Conservation (phyloP, 345 rosid species). For the Iberis pinnata region DNA sequence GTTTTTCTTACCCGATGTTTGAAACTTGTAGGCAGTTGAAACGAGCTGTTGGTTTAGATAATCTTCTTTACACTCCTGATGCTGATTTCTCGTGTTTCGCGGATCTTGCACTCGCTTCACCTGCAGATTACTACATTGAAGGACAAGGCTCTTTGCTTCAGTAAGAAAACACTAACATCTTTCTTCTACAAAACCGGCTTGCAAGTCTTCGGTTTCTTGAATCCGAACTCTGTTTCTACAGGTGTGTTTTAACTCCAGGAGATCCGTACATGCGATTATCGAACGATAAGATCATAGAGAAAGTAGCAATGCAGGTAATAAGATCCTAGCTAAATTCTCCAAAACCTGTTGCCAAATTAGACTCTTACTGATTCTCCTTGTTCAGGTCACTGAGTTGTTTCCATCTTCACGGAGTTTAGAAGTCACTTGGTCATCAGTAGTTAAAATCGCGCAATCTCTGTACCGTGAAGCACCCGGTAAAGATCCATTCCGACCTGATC, state of each 20-base stretch:
- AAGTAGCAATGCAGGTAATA: constrained; percentile 77
- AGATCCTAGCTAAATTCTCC: neutral
- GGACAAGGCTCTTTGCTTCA: constrained; percentile 97
- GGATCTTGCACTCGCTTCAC: constrained; percentile 84
- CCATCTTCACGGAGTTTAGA: constrained; percentile 87
- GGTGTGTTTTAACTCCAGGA: constrained; percentile 92
- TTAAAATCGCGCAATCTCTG: constrained; percentile 84
- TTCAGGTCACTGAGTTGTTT: constrained; percentile 68
- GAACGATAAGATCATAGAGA: constrained; percentile 73
- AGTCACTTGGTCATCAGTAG: constrained; percentile 90
- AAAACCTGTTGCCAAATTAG: too few species aligned
- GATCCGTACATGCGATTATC: constrained; percentile 90
- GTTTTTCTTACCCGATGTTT: neutral
- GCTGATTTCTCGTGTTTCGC: constrained; percentile 99
- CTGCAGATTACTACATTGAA: constrained; percentile 86
- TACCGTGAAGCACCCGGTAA: constrained; percentile 94
- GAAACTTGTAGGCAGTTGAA: constrained; percentile 76
- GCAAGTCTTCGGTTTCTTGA: constrained; percentile 10
- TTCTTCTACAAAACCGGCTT: neutral
- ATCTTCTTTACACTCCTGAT: constrained; percentile 93
- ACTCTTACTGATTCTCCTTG: constrained; percentile 5
- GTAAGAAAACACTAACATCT: constrained; percentile 40
- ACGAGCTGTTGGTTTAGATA: constrained; percentile 78
- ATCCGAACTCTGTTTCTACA: constrained; percentile 28
- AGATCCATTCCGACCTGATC: constrained; percentile 97